phyloP scores from a whole-genome alignment of 2,329 filamentous ascomycete species.

The Laburnicola sp. region DNA sequence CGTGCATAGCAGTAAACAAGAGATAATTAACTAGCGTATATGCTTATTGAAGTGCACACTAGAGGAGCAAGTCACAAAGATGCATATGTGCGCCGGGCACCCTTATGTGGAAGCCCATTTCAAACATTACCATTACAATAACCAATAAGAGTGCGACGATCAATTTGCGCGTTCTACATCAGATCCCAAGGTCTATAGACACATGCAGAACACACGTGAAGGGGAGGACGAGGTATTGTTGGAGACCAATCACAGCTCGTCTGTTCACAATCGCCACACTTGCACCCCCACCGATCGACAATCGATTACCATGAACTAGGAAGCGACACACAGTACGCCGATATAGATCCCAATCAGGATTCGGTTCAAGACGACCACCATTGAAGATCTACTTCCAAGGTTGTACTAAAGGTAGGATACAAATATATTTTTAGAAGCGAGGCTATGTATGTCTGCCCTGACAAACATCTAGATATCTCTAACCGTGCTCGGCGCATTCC shows the following conservation, averaged over 20 bases:
- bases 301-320: too few species aligned
- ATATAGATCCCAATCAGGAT: too few species aligned
- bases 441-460: too few species aligned
- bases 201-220: constrained; percentile 5
- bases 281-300: too few species aligned
- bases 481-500: constrained; percentile 29
- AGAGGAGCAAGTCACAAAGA: background rate
- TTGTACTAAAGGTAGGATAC: too few species aligned
- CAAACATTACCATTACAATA: constrained; percentile 12
- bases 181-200: constrained; percentile 15
- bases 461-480: constrained; percentile 46
- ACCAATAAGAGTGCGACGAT: constrained; percentile 16
- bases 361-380: too few species aligned
- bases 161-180: constrained; percentile 20
- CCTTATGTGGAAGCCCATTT: constrained; percentile 5
- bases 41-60: background rate
- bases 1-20: background rate
- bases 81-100: background rate
- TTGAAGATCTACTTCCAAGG: too few species aligned
- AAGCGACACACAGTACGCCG: too few species aligned
- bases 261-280: too few species aligned
- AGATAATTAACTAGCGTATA: background rate
- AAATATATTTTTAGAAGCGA: too few species aligned
- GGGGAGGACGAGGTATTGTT: constrained; percentile 3
- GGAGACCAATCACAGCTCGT: constrained; percentile 3